Base-by-base conservation (phyloP, 2,329 filamentous ascomycete genomes). In the Paraphaeosphaeria minitans region DNA sequence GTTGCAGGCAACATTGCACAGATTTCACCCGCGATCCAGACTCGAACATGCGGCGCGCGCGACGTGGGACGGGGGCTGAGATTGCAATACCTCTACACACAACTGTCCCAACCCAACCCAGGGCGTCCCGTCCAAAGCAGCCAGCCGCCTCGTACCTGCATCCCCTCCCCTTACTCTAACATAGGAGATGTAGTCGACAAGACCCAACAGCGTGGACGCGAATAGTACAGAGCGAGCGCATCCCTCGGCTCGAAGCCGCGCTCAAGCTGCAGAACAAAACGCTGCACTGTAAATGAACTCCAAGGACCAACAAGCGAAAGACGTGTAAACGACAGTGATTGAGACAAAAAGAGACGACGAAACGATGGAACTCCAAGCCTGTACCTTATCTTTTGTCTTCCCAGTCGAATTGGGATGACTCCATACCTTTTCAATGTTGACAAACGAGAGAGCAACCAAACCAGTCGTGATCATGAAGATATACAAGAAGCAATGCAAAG, bases 391-490 rank as follows among this genome's bases (percentile, higher is more conserved):
- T 59, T 59, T 59, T 56, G n/a, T 52, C 51, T 45, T 53, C 19
- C 46, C 37, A 19, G 37, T 22, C 42, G 16, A 21, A 50, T 43
- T 31, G 43, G 14, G 41, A 53, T 53, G 46, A 53, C 41, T 53
- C 51, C 50, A 22, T 5, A 9, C 37, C 37, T 42, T 49, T 35
- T 33, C 54, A n/a, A 42, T 33, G 37, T 27, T 35, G 51, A 45
- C 51, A 43, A 35, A 46, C 35, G 51, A 45, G n/a, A 55, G 19
- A 45, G 41, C 21, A 42, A 33, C 54, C 51, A 57, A 62, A 31
- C 55, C 45, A 45, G 24, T 53, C 24, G 39, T 61, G 21, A 49
- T 66, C 55, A 48, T 63, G 43, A 66, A 57, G 55, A 63, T 63
- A 24, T 65, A 66, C 56, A 66, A 42, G 27, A 57, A 58, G 33